Evolutionary conservation across 306 rosid species (phyloP), one percentile per base, ranked within the genome.

Genomic region (Malus orientalis): DNA sequence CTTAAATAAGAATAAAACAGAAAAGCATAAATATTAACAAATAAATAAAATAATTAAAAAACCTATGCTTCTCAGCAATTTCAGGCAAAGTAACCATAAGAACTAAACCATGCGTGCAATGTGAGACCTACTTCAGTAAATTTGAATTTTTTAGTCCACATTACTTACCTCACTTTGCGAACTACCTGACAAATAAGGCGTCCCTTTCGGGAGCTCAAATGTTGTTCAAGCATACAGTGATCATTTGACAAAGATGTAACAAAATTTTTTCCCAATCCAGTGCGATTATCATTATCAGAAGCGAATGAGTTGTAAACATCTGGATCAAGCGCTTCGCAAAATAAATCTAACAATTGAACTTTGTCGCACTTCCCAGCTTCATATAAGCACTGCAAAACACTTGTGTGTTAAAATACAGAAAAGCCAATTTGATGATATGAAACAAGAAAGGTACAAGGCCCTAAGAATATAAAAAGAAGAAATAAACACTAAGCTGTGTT

Each of bases 251-350:
- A 68, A 67, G 89, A 80, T 81, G 81, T 22, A 45, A 73, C 90
- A 32, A 19, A 32, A 72, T 71, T 83, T 70, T 85, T 85, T 81
- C 76, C 86, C 38, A 70, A 61, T 77, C 73, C 84, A 63, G 70
- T 75, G 51, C 38, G 74, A 84, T 55, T 73, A 70, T 59, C 85
- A 80, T 60, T 73, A 70, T 59, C 85, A 80, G 89, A 81, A 74
- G 78, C 78, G 73, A 67, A 66, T 75, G 80, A 69, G 27, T 60
- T 82, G 85, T 80, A 76, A 79, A 86, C 40, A 73, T 90, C 91
- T 29, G 93, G 89, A 89, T 88, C 83, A 70, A 95, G 93, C 18
- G 80, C 91, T 83, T 92, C 97, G 73, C 95, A 89, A 73, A 83
- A 89, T 84, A 95, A 81, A 85, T 95, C 98, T 68, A 95, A 83